Evolutionary conservation across 495 filamentous ascomycete genomes (phyloP).

Genomic region (Neurospora intermedia): DNA sequence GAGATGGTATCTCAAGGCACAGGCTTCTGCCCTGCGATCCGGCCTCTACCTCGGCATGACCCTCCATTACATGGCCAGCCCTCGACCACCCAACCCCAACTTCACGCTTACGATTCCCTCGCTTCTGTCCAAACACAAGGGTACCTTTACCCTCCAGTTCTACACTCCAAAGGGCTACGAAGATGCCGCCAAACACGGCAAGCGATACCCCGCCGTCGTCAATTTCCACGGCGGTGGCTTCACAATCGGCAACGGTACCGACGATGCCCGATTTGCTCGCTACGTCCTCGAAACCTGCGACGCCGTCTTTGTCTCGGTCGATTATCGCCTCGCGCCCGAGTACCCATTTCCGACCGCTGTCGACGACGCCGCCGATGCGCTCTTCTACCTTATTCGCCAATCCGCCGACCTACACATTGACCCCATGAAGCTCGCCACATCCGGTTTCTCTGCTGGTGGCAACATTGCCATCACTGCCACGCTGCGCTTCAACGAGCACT

Average conservation of each 20-base stretch:
- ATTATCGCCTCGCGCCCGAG: constrained; percentile 71
- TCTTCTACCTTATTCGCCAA: constrained; percentile 53
- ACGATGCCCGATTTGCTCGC: constrained; percentile 61
- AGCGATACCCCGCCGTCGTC: constrained; percentile 50
- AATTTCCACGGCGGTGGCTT: constrained; percentile 78
- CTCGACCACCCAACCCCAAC: constrained; percentile 52
- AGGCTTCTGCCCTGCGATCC: constrained; percentile 65
- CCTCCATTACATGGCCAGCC: constrained; percentile 57
- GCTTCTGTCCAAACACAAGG: constrained; percentile 43
- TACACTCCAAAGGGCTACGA: constrained; percentile 62
- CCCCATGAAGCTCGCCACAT: constrained; percentile 48
- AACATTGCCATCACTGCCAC: constrained; percentile 79
- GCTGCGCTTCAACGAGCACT: constrained; percentile 44
- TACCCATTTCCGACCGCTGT: constrained; percentile 66
- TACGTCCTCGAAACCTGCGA: constrained; percentile 38
- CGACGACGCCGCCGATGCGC: constrained; percentile 62
- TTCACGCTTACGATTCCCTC: constrained; percentile 56
- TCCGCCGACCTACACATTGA: constrained; percentile 40
- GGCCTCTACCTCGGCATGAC: constrained; percentile 74
- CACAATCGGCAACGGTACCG: constrained; percentile 56
- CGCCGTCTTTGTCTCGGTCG: constrained; percentile 57
- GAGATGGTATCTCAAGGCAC: constrained; percentile 58
- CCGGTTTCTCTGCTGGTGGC: constrained; percentile 79
- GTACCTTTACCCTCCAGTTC: constrained; percentile 61
- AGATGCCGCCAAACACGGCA: constrained; percentile 41